Evolutionary conservation across 352 stramenopile species (phyloP).

Genomic region (Pythium insidiosum): DNA sequence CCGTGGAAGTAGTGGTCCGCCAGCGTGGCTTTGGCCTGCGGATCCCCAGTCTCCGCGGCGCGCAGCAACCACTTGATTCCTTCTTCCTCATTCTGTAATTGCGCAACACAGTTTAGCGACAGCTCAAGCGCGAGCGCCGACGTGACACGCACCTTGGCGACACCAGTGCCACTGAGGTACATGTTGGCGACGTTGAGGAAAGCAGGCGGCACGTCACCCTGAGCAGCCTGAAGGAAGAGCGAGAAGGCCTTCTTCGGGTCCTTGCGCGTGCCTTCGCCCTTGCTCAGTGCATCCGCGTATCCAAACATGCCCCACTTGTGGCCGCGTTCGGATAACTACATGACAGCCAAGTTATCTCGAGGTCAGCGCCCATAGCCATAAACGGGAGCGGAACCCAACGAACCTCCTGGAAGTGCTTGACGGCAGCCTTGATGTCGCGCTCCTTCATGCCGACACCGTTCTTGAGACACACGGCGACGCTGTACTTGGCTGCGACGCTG

Average conservation of each 20-base stretch:
- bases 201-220: slow-evolving; percentile 51
- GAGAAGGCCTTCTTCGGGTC: slow-evolving; percentile 77
- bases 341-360: no score
- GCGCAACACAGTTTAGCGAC: no score
- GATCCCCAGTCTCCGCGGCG: slow-evolving; percentile 65
- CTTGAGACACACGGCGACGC: slow-evolving; percentile 77
- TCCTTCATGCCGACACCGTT: slow-evolving; percentile 64
- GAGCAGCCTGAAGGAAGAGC: slow-evolving; percentile 59
- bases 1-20: slow-evolving; percentile 71
- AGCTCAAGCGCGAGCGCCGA: no score
- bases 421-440: slow-evolving; percentile 38
- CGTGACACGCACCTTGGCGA: slow-evolving; percentile 50
- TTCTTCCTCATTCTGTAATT: slow-evolving; percentile 49
- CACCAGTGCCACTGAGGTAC: slow-evolving; percentile 60
- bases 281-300: slow-evolving; percentile 71
- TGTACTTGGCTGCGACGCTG: slow-evolving; percentile 79
- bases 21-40: slow-evolving; percentile 61
- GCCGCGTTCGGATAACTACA: slow-evolving; percentile 38
- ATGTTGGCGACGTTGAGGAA: slow-evolving; percentile 83
- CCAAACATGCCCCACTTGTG: slow-evolving; percentile 77
- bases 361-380: no score
- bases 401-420: slow-evolving; percentile 73
- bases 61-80: slow-evolving; percentile 68
- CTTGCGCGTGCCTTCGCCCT: slow-evolving; percentile 63
- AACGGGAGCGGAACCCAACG: background rate